Base-by-base conservation (phyloP, 2,329 filamentous ascomycete species). In the Emmonsia crescens region DNA sequence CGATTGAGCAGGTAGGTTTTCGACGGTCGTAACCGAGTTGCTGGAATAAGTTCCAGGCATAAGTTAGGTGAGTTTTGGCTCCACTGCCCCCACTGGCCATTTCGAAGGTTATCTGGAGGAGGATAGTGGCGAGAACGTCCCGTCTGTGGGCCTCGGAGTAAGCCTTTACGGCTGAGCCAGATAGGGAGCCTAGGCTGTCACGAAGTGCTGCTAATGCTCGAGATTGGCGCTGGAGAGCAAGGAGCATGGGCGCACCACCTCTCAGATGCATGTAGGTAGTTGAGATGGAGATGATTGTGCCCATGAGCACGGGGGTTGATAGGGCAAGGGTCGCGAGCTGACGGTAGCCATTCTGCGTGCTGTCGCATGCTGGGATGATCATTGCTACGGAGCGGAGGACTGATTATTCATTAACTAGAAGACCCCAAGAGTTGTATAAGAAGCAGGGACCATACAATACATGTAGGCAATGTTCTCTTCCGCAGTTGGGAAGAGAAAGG, bases 291-390 rank as follows among this genome's bases (percentile, higher is more conserved):
- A 58, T 48, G n/a, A 58, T 29, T 31, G 56, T 58, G 40, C 29
- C 40, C 56, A 58, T 58, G 19, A 58, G 38, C 14, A 58, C 56
- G 8, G 56, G 56, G 12, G 38, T 44, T 44, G 56, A 58, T 31
- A 58, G 56, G 16, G 56, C 56, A 6, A 58, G 56, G 9, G 19
- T 48, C 12, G 56, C 56, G 36, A 58, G 56, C 42, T 58, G 56
- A 14, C 56, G 56, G 56, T 58, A 58, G 24, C 56, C 56, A 16
- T 58, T 58, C 38, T 58, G 56, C 16, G 21, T 58, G 38, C 56
- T 48, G 19, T 58, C 56, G 27, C 56, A 58, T 27, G 56, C 56
- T n/a, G 56, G 40, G 6, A 58, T 58, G 31, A 58, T 48, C 56
- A 58, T 44, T 19, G 40, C 36, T 16, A 58, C 56, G 38, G 56